Evolutionary conservation across 1,284 basidiomycete species (phyloP).

Genomic region (Rugiboletus extremiorientalis): DNA sequence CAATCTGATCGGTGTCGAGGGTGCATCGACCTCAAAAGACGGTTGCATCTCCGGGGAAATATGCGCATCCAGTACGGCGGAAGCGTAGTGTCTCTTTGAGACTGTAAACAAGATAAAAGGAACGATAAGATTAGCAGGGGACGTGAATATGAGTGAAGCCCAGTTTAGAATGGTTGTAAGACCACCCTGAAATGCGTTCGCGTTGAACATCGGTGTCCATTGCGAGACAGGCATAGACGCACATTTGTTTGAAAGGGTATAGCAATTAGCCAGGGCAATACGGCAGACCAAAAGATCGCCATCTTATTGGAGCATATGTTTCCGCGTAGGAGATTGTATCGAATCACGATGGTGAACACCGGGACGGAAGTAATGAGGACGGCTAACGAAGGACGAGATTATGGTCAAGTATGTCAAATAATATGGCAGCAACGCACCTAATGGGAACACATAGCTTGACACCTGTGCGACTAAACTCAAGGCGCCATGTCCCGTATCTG

Average conservation of each 20-base stretch:
- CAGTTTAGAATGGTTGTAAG: slow-evolving; percentile 23
- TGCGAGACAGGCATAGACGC: not conserved
- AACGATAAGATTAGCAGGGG: slow-evolving; percentile 23
- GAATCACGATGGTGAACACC: slow-evolving; percentile 24
- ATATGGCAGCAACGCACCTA: slow-evolving; percentile 10
- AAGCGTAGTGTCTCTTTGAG: slow-evolving; percentile 21
- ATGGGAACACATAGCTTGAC: slow-evolving; percentile 25
- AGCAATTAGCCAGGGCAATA: slow-evolving; percentile 23
- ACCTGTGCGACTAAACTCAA: slow-evolving; percentile 10
- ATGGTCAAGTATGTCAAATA: not conserved
- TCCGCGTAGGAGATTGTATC: slow-evolving; percentile 26
- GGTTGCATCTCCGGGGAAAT: slow-evolving; percentile 2
- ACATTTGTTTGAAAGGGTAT: slow-evolving; percentile 30
- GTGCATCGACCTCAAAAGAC: not conserved
- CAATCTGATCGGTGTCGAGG: not conserved
- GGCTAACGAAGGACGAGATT: slow-evolving; percentile 8
- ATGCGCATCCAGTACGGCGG: slow-evolving; percentile 18
- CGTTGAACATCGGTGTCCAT: not conserved
- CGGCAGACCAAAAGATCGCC: slow-evolving; percentile 26
- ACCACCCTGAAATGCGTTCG: slow-evolving; percentile 4
- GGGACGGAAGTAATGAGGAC: slow-evolving; percentile 29
- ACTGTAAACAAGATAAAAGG: slow-evolving; percentile 24
- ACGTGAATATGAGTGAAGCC: slow-evolving; percentile 27
- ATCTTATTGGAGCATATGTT: slow-evolving; percentile 26
- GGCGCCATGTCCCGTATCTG: not conserved